Percentiles rank a stretch among this genome's conserved stretches.
Conservation (phyloP, 1,284 basidiomycete genomes). For the Veloboletus limbatus region DNA sequence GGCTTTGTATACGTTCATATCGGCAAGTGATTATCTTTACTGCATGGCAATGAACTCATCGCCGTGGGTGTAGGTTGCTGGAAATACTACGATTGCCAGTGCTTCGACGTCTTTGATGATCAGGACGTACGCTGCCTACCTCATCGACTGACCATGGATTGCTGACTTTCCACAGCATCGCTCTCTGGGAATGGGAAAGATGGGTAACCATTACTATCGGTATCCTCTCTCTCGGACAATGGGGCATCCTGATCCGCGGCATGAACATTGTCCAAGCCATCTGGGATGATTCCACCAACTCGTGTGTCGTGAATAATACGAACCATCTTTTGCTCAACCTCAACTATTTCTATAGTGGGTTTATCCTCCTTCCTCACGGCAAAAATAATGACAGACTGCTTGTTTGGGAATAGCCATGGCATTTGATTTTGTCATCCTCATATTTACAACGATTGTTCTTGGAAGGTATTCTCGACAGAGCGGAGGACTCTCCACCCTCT, state of each 20-base stretch:
- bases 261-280: conserved; percentile 59
- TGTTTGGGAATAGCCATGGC: conserved; percentile 51
- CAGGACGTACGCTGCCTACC: conserved; percentile 48
- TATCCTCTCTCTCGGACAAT: conserved; percentile 56
- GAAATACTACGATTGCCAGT: conserved; percentile 29
- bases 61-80: conserved; percentile 19
- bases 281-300: conserved; percentile 41
- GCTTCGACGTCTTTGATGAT: conserved; percentile 61
- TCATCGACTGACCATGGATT: not conserved
- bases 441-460: conserved; percentile 51
- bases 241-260: conserved; percentile 62
- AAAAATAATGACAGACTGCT: not conserved
- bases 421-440: conserved; percentile 60
- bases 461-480: conserved; percentile 46
- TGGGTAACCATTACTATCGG: conserved; percentile 49
- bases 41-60: conserved; percentile 6
- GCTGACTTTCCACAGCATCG: conserved; percentile 44
- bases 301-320: conserved; percentile 53
- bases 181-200: conserved; percentile 62
- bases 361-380: not conserved
- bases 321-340: conserved; percentile 51
- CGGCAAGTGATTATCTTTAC: conserved; percentile 39
- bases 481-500: conserved; percentile 57
- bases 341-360: conserved; percentile 68
- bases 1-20: conserved; percentile 68